Evolutionary conservation across 192 early-diverging fungal genomes (phyloP), one percentile per base, ranked within the genome.

Genomic region (Paraglomus brasilianum): DNA sequence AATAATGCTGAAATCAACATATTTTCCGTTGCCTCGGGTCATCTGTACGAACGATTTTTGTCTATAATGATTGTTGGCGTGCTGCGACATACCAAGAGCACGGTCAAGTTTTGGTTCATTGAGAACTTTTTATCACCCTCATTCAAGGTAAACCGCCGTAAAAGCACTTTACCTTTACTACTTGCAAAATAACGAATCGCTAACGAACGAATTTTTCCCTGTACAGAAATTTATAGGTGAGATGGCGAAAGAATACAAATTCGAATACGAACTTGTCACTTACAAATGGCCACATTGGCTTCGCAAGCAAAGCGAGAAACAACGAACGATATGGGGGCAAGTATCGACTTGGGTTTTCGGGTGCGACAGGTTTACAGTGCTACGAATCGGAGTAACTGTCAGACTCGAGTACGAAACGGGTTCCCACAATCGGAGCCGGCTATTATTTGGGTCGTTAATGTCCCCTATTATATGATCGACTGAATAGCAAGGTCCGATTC

Each of bases 241-340:
- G 53, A 85, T 99, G 82, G 91, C 95, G 2, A 76, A 89, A 57
- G 85, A 86, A 69, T 93, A 92, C 74, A 85, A 84, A 13, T 97
- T 99, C 76, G 89, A 94, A 46, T 97, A 93, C 72, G 93, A 97
- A 81, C 85, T 97, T 48, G 94, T 99, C 22, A 97, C 95, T 2
- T 98, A 97, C 80, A 97, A 95, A 70, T 99, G 97, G 97, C 97
- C 97, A 15, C 89, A 93, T 46, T 99, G 95, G 95, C 83, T 99
- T 24, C 84, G 92, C 49, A 76, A 84, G 22, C 93, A 97, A 77
- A 92, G 86, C 0, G 95, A 96, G 73, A 97, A 97, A 74, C 95
- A 99, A 79, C 78, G 97, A 36, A 96, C 89, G 0, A 99, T 99
- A 67, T 99, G 97, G 97, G 97, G 93, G 57, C 85, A 72, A 41